Evolutionary conservation across 108 stramenopile species (phyloP).

Genomic region (Cyclotella sp.): DNA sequence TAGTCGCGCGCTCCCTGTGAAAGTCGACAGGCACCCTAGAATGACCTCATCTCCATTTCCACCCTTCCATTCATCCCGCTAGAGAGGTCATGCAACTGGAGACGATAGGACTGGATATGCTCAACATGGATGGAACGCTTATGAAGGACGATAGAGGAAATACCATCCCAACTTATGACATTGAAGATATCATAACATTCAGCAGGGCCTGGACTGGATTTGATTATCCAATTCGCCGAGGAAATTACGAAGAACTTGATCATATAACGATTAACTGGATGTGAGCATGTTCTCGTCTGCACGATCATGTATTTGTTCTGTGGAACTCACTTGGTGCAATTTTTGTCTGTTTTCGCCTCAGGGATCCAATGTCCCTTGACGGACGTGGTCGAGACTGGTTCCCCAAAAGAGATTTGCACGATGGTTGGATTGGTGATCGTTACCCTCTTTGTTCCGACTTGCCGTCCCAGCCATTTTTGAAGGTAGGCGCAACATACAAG

Average conservation of each 20-base stretch:
- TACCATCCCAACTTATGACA: slow-evolving; percentile 36
- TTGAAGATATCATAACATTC: slow-evolving; percentile 44
- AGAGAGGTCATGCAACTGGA: slow-evolving; percentile 55
- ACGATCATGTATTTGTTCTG: not conserved
- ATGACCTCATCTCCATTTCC: too few species aligned
- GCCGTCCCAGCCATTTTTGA: slow-evolving; percentile 28
- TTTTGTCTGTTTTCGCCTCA: not conserved
- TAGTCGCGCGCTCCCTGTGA: not conserved
- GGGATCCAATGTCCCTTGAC: slow-evolving; percentile 22
- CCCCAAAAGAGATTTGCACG: slow-evolving; percentile 46
- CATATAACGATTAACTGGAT: slow-evolving; percentile 1
- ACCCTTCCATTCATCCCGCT: not conserved
- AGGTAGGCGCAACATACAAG: slow-evolving; percentile 38
- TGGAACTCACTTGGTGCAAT: not conserved
- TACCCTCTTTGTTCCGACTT: slow-evolving; percentile 46
- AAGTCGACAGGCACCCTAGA: not conserved
- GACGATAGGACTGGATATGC: slow-evolving; percentile 37
- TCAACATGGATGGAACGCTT: slow-evolving; percentile 56
- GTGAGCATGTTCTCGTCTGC: not conserved
- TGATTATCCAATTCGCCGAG: slow-evolving; percentile 8
- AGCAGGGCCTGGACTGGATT: slow-evolving; percentile 62
- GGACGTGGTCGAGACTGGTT: slow-evolving; percentile 31
- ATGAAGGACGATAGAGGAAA: slow-evolving; percentile 24
- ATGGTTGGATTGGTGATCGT: slow-evolving; percentile 52
- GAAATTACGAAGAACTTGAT: slow-evolving; percentile 27